Base-by-base conservation (phyloP, 2,329 filamentous ascomycete genomes). In the Helotiales sp. region DNA sequence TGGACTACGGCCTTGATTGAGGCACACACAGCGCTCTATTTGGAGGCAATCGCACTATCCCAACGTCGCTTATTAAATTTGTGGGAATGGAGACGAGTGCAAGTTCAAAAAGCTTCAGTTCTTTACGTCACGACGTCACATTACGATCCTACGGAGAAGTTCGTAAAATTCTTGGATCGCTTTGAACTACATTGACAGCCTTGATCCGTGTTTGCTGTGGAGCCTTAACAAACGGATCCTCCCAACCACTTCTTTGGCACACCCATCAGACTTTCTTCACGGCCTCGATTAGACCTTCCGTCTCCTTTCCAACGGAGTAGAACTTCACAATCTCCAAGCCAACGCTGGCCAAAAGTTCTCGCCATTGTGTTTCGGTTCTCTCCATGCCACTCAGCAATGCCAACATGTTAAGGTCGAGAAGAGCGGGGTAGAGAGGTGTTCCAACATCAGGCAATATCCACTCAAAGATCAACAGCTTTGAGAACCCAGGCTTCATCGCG, bases 361-460 rank as follows among this genome's bases (percentile, higher is more conserved):
- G 54, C 75, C 75, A 77, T 51, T 77, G 68, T 2, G 53, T 59
- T 5, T 65, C 53, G 0, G 73, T 75, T 3, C 75, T 68, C 63
- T 78, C 75, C 27, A 67, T 67, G 0, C 70, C 65, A 2, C 61
- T 71, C 7, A 74, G 58, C 1, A 63, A 58, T 1, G 69, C 50
- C 67, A 74, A 70, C 73, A 78, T 76, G 5, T 64, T 69, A 12
- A 78, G 46, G 60, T 78, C 76, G 5, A 73, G 53, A 2, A 66
- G 59, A 1, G 71, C 59, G 0, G 71, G 66, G 10, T 51, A 58
- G 2, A 63, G 31, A 12, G 59, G 52, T 2, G 48, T 42, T 2
- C 53, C 55, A 13, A 25, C 24, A 54, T 59, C 57, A 1, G 59
- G 63, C 17, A 66, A 44, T 10, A 65, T 54, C 19, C 49, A 58